Evolutionary conservation across 1,139 yeast genomes (phyloP), one percentile per base, ranked within the genome.

Genomic region (Saccharomycopsis crataegensis): DNA sequence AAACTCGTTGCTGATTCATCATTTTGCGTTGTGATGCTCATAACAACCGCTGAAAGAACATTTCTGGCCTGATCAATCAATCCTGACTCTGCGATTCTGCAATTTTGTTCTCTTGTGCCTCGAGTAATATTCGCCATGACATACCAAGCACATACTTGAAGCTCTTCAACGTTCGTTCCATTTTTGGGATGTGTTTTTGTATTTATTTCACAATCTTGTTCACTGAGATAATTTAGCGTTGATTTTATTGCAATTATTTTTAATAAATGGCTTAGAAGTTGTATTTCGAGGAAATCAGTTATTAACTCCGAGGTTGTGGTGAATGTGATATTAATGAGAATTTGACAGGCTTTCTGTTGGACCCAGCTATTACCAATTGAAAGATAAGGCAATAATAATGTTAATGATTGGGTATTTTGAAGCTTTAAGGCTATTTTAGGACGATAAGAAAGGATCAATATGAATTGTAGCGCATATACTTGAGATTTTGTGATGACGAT

Each of bases 101-200:
- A 16, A 22, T 49, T 53, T 45, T 53, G 58, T n/a, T 50, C 51
- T 8, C 33, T 44, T 3, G 53, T 34, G 34, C 55, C 58, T 46
- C 56, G 16, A n/a, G 56, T 44, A 37, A 55, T 49, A 43, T 55
- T 55, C 3, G 56, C 56, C 11, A 52, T 31, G 9, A 50, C 45
- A 47, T 49, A 53, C 11, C 52, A 43, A 9, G 50, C 56, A 41
- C 54, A 55, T 8, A 55, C 50, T 32, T 55, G 56, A 12, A 55
- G 46, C 7, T 49, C 28, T 2, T 33, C n/a, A 6, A 54, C 16
- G 3, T 17, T 36, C 28, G 48, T 46, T 4, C 51, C 51, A 14
- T 48, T 54, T 37, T 50, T 48, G 16, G 16, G n/a, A 12, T 17
- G 51, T 8, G 37, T 16, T 6, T 46, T 48, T 32, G 37, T 16